Conservation (phyloP, 2,329 filamentous ascomycete genomes). For the Paraphoma chrysanthemicola region DNA sequence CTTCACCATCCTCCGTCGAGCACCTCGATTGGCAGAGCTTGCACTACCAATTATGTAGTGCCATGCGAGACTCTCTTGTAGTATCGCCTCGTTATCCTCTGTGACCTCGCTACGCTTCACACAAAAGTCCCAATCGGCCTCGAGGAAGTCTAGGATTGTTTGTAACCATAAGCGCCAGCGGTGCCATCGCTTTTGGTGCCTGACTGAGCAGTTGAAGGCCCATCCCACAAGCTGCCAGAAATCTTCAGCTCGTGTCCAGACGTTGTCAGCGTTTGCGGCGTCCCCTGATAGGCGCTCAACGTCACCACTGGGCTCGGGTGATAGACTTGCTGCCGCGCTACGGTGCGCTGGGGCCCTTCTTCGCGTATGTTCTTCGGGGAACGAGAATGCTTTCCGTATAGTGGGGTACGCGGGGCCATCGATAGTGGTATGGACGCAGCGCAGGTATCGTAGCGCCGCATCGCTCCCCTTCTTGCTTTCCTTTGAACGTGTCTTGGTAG, state of each 20-base stretch:
- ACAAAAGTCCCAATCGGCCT: constrained; percentile 71
- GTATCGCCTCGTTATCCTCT: constrained; percentile 24
- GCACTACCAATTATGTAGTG: constrained; percentile 61
- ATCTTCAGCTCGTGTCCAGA: constrained; percentile 80
- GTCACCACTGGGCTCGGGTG: constrained; percentile 45
- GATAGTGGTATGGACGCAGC: constrained; percentile 67
- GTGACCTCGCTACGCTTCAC: constrained; percentile 39
- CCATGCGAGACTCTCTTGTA: constrained; percentile 66
- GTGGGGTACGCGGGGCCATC: constrained; percentile 72
- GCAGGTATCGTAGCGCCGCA: constrained; percentile 73
- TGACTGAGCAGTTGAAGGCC: constrained; percentile 87
- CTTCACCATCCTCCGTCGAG: constrained; percentile 63
- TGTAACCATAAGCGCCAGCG: constrained; percentile 83
- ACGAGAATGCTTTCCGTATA: constrained; percentile 75
- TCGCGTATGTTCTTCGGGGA: constrained; percentile 51
- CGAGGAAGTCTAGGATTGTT: constrained; percentile 78
- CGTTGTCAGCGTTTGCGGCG: constrained; percentile 66
- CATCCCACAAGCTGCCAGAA: constrained; percentile 92
- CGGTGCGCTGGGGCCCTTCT: constrained; percentile 26
- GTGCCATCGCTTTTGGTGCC: constrained; percentile 76
- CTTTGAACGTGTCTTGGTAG: constrained; percentile 70
- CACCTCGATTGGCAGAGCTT: constrained; percentile 45
- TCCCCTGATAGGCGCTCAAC: constrained; percentile 52
- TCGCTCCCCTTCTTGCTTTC: constrained; percentile 70
- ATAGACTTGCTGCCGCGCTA: constrained; percentile 29